phyloP scores from a whole-genome alignment of 2,329 filamentous ascomycete genomes.

The Lomentospora prolificans region DNA sequence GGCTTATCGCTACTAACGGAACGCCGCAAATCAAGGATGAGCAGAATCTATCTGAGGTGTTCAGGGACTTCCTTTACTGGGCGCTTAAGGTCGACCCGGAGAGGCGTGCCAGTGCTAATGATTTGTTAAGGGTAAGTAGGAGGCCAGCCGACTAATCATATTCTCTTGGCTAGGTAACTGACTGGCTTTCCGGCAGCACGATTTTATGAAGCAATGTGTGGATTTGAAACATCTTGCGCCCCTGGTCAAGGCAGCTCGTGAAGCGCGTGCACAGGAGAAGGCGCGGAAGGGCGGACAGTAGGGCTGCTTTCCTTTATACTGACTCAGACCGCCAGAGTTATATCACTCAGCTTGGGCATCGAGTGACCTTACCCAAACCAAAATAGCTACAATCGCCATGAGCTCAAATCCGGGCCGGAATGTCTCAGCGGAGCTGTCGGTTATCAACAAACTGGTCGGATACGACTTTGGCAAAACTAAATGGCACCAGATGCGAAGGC shows the following conservation, averaged over 20 bases:
- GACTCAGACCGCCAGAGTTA: neutral
- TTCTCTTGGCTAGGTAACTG: neutral
- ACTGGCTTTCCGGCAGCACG: constrained; percentile 44
- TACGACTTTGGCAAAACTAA: neutral
- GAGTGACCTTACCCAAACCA: neutral
- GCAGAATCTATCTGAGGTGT: constrained; percentile 67
- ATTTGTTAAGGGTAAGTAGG: constrained; percentile 71
- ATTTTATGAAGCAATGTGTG: constrained; percentile 69
- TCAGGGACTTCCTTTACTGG: constrained; percentile 86
- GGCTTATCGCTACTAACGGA: constrained; percentile 93
- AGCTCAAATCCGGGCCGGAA: no score
- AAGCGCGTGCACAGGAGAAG: constrained; percentile 79
- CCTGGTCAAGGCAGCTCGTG: constrained; percentile 74
- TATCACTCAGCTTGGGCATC: neutral
- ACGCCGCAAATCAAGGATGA: constrained; percentile 94
- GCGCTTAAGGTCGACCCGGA: constrained; percentile 95
- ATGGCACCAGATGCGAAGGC: neutral
- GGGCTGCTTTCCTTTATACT: neutral
- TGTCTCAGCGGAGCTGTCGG: no score
- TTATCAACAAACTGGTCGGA: no score
- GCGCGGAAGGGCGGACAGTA: constrained; percentile 42
- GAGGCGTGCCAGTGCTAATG: constrained; percentile 89
- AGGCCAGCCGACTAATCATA: neutral
- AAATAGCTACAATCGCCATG: no score
- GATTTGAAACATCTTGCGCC: constrained; percentile 71